A percentile compares a stretch with the other conserved stretches of the same genome.
phyloP scores from a whole-genome alignment of 495 filamentous ascomycete species.

The Cercophora samala region DNA sequence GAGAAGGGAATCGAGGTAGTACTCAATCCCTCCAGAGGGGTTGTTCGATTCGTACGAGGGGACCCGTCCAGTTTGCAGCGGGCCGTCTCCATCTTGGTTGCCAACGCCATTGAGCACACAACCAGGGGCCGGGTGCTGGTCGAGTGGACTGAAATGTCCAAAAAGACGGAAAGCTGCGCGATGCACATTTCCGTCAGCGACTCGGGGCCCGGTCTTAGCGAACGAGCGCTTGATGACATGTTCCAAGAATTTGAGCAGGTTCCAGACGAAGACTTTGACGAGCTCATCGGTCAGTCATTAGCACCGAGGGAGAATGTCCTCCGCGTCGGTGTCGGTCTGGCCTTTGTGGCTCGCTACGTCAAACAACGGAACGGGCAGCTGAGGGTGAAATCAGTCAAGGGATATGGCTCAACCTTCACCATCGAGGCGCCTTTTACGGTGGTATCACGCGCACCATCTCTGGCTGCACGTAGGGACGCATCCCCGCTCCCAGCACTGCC shows the following conservation, averaged over 20 bases:
- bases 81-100: conserved; percentile 67
- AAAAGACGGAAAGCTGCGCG: conserved; percentile 39
- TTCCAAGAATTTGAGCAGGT: conserved; percentile 82
- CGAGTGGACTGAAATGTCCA: conserved; percentile 51
- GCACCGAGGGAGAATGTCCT: conserved; percentile 16
- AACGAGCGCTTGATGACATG: conserved; percentile 61
- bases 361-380: conserved; percentile 28
- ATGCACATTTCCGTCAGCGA: conserved; percentile 69
- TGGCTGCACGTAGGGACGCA: conserved; percentile 23
- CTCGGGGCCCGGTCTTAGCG: conserved; percentile 66
- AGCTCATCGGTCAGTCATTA: conserved; percentile 24
- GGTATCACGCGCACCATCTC: conserved; percentile 22
- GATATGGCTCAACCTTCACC: conserved; percentile 23
- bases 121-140: conserved; percentile 58
- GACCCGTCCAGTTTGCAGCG: conserved; percentile 70
- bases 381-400: conserved; percentile 21
- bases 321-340: conserved; percentile 26
- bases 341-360: conserved; percentile 25
- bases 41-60: conserved; percentile 62
- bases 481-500: conserved; percentile 23
- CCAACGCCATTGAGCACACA: conserved; percentile 77
- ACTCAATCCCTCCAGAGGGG: conserved; percentile 52
- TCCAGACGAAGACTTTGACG: conserved; percentile 54
- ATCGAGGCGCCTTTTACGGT: conserved; percentile 31
- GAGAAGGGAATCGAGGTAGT: conserved; percentile 66